Evolutionary conservation across 106 monocot species (phyloP).

Genomic region (Allium sativum): DNA sequence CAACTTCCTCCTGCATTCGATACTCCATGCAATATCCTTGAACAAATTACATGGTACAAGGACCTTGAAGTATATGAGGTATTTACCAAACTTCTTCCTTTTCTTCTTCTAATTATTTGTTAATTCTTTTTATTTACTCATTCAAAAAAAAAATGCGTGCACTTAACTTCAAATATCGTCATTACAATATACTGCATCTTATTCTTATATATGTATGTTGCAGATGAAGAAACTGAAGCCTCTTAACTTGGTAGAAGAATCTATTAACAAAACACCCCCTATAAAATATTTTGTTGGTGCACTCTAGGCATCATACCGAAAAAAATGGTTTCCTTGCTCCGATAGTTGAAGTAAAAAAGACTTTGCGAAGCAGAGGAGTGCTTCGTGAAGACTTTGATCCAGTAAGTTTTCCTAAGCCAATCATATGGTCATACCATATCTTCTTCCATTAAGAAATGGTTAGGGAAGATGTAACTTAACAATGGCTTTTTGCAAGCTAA

Average conservation of each 20-base stretch:
- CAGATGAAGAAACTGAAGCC: constrained; percentile 50
- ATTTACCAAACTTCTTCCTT: neutral
- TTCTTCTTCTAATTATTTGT: neutral
- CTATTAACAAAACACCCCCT: constrained; percentile 41
- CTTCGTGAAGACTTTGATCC: constrained; percentile 78
- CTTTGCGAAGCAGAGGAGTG: constrained; percentile 74
- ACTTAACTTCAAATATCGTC: no score
- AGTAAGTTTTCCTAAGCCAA: constrained; percentile 30
- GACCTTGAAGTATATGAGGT: constrained; percentile 56
- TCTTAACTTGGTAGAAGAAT: constrained; percentile 23
- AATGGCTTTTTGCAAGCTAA: neutral
- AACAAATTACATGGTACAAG: constrained; percentile 77
- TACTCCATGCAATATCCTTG: constrained; percentile 53
- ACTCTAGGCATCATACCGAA: constrained; percentile 38
- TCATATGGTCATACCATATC: no score
- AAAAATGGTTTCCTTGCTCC: constrained; percentile 57
- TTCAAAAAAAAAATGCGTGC: no score
- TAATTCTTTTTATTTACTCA: neutral
- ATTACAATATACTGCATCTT: no score
- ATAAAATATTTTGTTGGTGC: constrained; percentile 67
- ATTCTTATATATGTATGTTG: neutral
- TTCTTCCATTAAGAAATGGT: no score
- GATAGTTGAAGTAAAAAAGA: constrained; percentile 91
- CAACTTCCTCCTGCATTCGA: constrained; percentile 21
- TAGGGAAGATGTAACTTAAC: neutral